These are phyloP conservation scores for Aureobasidium sp. DNA, from an alignment of 2,329 filamentous ascomycete genomes.

Conservation along the genomic window DNA sequence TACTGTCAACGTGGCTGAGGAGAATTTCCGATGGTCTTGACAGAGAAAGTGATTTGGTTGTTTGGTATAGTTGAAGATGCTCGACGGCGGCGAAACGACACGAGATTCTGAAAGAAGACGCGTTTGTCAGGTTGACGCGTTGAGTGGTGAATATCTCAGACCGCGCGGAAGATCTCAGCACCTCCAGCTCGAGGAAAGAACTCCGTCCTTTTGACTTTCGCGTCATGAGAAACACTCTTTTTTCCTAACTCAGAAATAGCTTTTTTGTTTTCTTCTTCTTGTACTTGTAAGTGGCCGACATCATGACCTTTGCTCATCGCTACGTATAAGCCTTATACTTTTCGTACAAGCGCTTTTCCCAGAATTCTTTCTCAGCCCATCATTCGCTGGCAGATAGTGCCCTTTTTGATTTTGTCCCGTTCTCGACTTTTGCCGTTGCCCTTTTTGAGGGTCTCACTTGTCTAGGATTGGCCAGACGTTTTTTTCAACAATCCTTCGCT, in stretches of 20 bases:
- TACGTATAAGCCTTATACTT: neutral
- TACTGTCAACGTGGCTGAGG: too few species aligned
- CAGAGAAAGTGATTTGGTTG: too few species aligned
- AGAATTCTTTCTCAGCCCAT: neutral
- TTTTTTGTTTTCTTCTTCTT: neutral
- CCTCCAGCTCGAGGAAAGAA: neutral
- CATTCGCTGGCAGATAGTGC: neutral
- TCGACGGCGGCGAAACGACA: neutral
- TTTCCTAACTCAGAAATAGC: neutral
- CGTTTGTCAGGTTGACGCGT: conserved; percentile 8
- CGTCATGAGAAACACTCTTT: neutral
- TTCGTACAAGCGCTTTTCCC: neutral
- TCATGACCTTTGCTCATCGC: neutral
- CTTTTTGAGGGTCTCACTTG: neutral
- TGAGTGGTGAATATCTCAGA: neutral
- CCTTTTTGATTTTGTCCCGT: neutral
- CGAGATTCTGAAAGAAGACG: conserved; percentile 1
- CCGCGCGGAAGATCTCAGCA: neutral
- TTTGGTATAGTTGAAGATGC: neutral
- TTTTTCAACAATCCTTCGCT: neutral
- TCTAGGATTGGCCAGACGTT: neutral
- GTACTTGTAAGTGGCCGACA: neutral
- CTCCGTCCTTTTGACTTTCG: neutral
- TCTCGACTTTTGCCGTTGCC: conserved; percentile 5
- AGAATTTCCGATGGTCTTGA: neutral